These are phyloP conservation scores for Nakazawaea sp. DNA, from an alignment of 805 yeast species.

Conservation along the genomic window DNA sequence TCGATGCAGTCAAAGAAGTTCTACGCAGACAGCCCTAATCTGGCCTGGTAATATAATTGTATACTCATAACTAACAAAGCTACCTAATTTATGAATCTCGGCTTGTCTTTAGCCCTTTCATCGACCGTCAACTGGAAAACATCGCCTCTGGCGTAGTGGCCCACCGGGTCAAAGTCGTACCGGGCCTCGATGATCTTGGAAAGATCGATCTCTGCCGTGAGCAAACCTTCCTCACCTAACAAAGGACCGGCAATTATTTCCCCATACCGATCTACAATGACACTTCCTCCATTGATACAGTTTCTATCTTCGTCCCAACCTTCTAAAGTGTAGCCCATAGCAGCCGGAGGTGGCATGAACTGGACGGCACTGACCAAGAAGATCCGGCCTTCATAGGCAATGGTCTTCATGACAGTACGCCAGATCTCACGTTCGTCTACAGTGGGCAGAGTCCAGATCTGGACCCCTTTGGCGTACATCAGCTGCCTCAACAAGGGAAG, in stretches of 20 bases:
- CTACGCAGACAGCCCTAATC: background rate
- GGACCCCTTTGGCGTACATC: slow-evolving; percentile 34
- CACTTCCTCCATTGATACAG: slow-evolving; percentile 33
- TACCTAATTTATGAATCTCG: slow-evolving; percentile 1
- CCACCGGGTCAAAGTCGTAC: slow-evolving; percentile 34
- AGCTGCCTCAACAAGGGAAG: slow-evolving; percentile 34
- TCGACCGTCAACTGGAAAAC: slow-evolving; percentile 34
- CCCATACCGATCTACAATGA: slow-evolving; percentile 34
- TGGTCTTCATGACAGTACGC: slow-evolving; percentile 33
- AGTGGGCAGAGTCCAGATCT: slow-evolving; percentile 37
- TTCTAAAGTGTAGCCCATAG: slow-evolving; percentile 16
- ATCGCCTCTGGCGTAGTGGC: slow-evolving; percentile 38
- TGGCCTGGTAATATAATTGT: no score
- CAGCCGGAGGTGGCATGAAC: slow-evolving; percentile 25
- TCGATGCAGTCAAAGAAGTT: slow-evolving; percentile 2
- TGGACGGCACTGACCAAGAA: slow-evolving; percentile 35
- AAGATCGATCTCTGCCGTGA: slow-evolving; percentile 33
- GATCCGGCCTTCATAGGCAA: slow-evolving; percentile 34
- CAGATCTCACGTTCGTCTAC: slow-evolving; percentile 39
- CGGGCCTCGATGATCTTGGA: slow-evolving; percentile 30
- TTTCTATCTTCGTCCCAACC: slow-evolving; percentile 25
- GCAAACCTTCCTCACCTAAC: slow-evolving; percentile 31
- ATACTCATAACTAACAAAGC: background rate
- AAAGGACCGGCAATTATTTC: slow-evolving; percentile 37
- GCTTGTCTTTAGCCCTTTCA: slow-evolving; percentile 21